These are phyloP conservation scores for Plasmodium inui DNA, from an alignment of 169 alveolate species.

Conservation along the genomic window DNA sequence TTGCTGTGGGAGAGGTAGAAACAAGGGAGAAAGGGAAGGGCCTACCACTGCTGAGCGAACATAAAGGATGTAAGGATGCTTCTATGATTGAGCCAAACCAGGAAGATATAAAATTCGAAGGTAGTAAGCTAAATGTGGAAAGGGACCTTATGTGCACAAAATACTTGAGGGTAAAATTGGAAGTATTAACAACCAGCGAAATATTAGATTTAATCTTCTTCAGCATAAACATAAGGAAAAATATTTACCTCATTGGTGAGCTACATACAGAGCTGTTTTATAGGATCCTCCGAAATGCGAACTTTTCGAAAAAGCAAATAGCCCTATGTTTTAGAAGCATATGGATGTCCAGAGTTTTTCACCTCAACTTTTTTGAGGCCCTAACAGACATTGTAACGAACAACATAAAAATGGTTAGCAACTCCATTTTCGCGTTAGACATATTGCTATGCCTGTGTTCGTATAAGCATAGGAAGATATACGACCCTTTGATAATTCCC, in stretches of 20 bases:
- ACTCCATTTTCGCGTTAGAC: slow-evolving; percentile 51
- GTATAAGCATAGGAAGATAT: slow-evolving; percentile 22
- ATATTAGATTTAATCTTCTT: slow-evolving; percentile 63
- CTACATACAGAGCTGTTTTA: slow-evolving; percentile 48
- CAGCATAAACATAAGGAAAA: slow-evolving; percentile 33
- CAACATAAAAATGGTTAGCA: slow-evolving; percentile 40
- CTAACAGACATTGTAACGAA: slow-evolving; percentile 39
- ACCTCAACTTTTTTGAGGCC: slow-evolving; percentile 25
- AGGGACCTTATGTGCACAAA: not conserved
- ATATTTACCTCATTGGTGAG: slow-evolving; percentile 45
- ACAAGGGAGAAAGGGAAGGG: not conserved
- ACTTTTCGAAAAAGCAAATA: slow-evolving; percentile 32
- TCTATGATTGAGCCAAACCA: not conserved
- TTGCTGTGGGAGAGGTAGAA: not conserved
- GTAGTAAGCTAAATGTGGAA: not conserved
- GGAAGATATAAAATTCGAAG: not conserved
- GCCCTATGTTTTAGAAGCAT: slow-evolving; percentile 57
- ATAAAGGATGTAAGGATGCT: not conserved
- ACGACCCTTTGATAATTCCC: slow-evolving; percentile 22
- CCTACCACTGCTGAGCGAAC: not conserved
- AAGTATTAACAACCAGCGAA: slow-evolving; percentile 45
- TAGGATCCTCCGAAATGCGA: slow-evolving; percentile 36
- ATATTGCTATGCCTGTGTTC: slow-evolving; percentile 69
- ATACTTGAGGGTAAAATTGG: slow-evolving; percentile 22
- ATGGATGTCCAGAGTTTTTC: slow-evolving; percentile 75